A percentile compares a stretch with the other conserved stretches of the same genome.
These are phyloP conservation scores for Mucor plumbeus DNA, from an alignment of 371 early-diverging fungal species.

Conservation along the genomic window DNA sequence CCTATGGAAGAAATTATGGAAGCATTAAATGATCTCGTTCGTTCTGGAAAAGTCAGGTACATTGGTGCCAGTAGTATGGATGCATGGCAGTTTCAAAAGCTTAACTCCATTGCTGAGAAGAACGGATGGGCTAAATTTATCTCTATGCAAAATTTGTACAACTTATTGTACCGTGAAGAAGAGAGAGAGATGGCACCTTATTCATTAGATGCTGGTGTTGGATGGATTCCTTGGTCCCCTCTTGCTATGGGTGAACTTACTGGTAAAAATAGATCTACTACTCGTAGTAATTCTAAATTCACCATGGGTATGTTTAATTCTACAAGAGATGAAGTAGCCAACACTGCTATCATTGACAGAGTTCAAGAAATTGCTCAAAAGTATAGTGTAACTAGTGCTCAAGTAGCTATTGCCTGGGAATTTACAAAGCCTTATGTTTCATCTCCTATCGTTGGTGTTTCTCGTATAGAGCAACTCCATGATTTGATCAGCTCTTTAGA, in stretches of 20 bases:
- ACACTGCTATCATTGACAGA: conserved; percentile 38
- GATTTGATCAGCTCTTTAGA: conserved; percentile 43
- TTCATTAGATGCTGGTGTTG: conserved; percentile 47
- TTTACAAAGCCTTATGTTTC: conserved; percentile 42
- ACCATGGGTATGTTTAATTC: background rate
- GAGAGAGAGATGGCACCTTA: conserved; percentile 66
- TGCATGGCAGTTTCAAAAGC: conserved; percentile 50
- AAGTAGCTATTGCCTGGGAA: conserved; percentile 52
- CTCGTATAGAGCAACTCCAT: conserved; percentile 36
- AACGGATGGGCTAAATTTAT: conserved; percentile 60
- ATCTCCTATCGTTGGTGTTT: conserved; percentile 49
- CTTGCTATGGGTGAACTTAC: conserved; percentile 47
- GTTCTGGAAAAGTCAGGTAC: conserved; percentile 54
- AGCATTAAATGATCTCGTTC: conserved; percentile 58
- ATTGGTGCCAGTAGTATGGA: conserved; percentile 38
- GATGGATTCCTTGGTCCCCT: conserved; percentile 59
- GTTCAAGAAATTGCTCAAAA: conserved; percentile 52
- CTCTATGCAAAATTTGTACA: conserved; percentile 59
- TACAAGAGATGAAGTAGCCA: background rate
- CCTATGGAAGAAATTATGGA: conserved; percentile 61
- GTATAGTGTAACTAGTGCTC: conserved; percentile 34
- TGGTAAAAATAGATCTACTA: conserved; percentile 36
- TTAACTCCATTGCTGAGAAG: conserved; percentile 50
- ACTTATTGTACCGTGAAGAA: conserved; percentile 64
- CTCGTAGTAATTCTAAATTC: conserved; percentile 10